Conservation (phyloP, 2,329 filamentous ascomycete species). For the Calonectria multiphialidica region DNA sequence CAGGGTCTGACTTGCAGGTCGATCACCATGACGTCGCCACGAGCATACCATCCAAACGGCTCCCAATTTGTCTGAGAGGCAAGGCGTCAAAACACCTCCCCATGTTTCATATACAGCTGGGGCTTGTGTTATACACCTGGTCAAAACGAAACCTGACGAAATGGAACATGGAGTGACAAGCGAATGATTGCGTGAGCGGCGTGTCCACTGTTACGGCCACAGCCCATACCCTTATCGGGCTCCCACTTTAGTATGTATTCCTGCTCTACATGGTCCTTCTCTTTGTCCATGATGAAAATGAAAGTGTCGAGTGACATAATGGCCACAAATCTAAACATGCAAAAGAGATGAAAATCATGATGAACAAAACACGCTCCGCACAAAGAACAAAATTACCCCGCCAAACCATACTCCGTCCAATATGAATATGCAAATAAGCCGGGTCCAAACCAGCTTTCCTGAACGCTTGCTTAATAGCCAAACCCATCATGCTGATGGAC, state of each 20-base stretch:
- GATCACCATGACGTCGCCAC: constrained; percentile 25
- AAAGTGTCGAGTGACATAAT: constrained; percentile 30
- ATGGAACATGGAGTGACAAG: neutral
- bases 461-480: constrained; percentile 55
- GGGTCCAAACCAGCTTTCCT: constrained; percentile 9
- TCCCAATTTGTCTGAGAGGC: neutral
- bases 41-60: neutral
- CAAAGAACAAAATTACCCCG: constrained; percentile 10
- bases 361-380: constrained; percentile 30
- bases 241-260: neutral
- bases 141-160: neutral
- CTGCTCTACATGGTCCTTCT: constrained; percentile 10
- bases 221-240: neutral
- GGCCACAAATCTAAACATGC: constrained; percentile 31
- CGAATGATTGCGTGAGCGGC: neutral
- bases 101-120: neutral
- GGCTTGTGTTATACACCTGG: neutral
- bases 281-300: constrained; percentile 22
- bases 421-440: constrained; percentile 41
- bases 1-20: constrained; percentile 24
- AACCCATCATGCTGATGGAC: constrained; percentile 75
- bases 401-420: constrained; percentile 32
- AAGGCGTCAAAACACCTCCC: neutral
- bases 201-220: neutral
- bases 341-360: constrained; percentile 7